These are phyloP conservation scores for Copromyces sp. DNA, from an alignment of 495 filamentous ascomycete species.

Conservation along the genomic window DNA sequence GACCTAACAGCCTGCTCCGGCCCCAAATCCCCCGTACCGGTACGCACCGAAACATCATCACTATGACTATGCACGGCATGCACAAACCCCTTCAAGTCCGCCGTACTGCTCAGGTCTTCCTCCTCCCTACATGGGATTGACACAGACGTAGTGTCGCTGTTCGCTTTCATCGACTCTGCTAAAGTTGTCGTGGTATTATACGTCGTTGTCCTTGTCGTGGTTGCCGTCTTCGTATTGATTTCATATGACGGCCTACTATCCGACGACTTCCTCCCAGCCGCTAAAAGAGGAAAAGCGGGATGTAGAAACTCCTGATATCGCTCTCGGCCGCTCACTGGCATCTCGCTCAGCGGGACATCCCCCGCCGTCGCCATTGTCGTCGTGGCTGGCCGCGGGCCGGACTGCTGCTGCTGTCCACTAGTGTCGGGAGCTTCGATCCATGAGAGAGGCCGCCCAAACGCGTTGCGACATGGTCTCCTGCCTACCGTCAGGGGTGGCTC, in stretches of 20 bases:
- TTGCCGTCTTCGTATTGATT: not conserved
- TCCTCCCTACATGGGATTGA: not conserved
- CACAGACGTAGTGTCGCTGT: not conserved
- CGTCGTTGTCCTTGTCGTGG: not conserved
- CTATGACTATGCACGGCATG: not conserved
- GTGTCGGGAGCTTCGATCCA: slow-evolving; percentile 1
- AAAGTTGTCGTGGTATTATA: not conserved
- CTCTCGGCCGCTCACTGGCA: not conserved
- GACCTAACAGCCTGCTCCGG: not conserved
- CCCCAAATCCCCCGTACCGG: not conserved
- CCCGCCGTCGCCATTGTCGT: not conserved
- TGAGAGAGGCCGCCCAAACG: not conserved
- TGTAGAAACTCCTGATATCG: not conserved
- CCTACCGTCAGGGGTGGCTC: slow-evolving; percentile 15
- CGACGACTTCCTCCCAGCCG: not conserved
- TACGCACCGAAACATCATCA: not conserved
- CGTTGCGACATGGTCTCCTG: slow-evolving; percentile 9
- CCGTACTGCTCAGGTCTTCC: not conserved
- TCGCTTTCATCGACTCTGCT: not conserved
- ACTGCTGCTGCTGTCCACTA: not conserved
- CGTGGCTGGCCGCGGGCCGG: not conserved
- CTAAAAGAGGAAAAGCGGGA: not conserved
- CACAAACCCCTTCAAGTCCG: not conserved
- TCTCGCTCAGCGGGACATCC: not conserved
- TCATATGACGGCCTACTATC: not conserved